Conservation (phyloP, 2,329 filamentous ascomycete species). For the Aspergillus sojae region DNA sequence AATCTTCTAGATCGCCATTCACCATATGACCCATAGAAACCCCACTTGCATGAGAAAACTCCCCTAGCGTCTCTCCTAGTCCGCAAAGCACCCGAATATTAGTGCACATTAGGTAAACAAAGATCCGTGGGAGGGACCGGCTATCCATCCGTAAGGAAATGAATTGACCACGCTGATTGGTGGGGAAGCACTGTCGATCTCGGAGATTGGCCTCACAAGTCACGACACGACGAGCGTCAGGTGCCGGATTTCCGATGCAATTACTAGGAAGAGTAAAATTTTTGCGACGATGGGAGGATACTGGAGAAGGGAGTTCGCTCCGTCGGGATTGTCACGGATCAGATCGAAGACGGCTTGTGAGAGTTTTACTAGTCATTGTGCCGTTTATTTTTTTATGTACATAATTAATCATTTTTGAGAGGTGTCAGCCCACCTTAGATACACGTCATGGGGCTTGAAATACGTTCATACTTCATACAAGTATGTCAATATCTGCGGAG, state of each 20-base stretch:
- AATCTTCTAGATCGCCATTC: not conserved
- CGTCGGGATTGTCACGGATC: not conserved
- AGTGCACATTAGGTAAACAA: not conserved
- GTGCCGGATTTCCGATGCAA: slow-evolving; percentile 12
- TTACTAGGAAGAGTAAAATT: slow-evolving; percentile 6
- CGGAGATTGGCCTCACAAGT: not conserved
- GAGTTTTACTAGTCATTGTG: not conserved
- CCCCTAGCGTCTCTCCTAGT: not conserved
- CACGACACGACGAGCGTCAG: not conserved
- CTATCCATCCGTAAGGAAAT: not conserved
- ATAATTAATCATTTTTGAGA: too few relatives aligned
- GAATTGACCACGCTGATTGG: not conserved
- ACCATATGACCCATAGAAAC: not conserved
- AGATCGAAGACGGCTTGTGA: not conserved
- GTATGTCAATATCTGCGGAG: not conserved
- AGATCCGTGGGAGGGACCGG: not conserved
- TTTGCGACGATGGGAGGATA: not conserved
- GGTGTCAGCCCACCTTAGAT: not conserved
- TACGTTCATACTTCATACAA: too few relatives aligned
- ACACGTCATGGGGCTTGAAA: not conserved
- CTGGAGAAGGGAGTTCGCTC: not conserved
- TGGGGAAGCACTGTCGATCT: slow-evolving; percentile 2
- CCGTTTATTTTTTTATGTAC: not conserved
- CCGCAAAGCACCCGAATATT: not conserved
- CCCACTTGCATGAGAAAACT: not conserved